phyloP scores from a whole-genome alignment of 2,329 filamentous ascomycete species.

The Helminthosporium solani region DNA sequence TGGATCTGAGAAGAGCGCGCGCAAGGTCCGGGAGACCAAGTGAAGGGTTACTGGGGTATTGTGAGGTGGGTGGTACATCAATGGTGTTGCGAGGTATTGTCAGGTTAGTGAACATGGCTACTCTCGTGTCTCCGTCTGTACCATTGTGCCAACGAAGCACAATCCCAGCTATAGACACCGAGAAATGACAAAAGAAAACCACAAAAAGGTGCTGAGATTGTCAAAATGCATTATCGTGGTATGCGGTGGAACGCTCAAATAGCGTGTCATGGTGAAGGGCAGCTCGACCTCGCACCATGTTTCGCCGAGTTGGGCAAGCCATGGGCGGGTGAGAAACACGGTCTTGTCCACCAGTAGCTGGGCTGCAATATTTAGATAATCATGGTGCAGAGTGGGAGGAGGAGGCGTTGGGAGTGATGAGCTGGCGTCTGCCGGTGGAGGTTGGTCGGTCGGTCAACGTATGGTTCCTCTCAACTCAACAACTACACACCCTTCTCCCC shows the following conservation, averaged over 20 bases:
- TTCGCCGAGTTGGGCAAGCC: neutral
- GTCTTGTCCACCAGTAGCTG: neutral
- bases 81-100: no score
- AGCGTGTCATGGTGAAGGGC: neutral
- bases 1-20: no score
- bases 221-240: neutral
- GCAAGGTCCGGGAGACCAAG: no score
- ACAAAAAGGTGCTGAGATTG: neutral
- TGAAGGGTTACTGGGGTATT: no score
- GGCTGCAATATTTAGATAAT: neutral
- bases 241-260: neutral
- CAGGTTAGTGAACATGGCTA: no score
- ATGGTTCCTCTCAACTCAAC: constrained; percentile 3
- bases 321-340: neutral
- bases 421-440: constrained; percentile 22
- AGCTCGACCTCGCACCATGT: neutral
- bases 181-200: neutral
- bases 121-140: no score
- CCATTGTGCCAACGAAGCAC: no score
- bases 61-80: no score
- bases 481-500: constrained; percentile 7
- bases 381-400: constrained; percentile 10
- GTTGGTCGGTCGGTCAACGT: neutral
- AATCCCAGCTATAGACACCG: no score
- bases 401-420: constrained; percentile 21